Evolutionary conservation across 2,329 filamentous ascomycete species (phyloP).

Genomic region (Arthrobotrys conoides): DNA sequence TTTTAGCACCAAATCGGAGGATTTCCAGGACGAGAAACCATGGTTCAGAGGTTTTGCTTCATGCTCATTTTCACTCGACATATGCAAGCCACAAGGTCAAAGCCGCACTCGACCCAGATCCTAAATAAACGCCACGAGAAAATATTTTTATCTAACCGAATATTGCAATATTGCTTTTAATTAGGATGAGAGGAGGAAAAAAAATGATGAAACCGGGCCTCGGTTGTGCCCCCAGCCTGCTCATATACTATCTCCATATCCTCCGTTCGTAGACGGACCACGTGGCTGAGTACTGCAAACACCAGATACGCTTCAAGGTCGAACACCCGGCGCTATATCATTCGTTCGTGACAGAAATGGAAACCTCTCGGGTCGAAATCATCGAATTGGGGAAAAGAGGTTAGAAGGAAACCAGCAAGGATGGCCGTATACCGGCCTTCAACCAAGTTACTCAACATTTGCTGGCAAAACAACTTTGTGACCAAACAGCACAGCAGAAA

Average conservation of each 20-base stretch:
- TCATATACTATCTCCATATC: constrained; percentile 22
- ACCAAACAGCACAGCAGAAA: constrained; percentile 13
- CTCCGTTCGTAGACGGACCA: constrained; percentile 28
- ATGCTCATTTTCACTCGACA: constrained; percentile 16
- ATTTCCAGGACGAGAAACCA: constrained; percentile 18
- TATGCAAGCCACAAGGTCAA: constrained; percentile 34
- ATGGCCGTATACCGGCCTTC: constrained; percentile 7
- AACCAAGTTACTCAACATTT: constrained; percentile 3
- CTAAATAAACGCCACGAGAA: constrained; percentile 27
- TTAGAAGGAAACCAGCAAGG: constrained; percentile 11
- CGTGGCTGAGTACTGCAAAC: constrained; percentile 38
- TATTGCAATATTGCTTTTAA: constrained; percentile 2
- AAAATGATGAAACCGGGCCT: constrained; percentile 13
- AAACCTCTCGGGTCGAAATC: constrained; percentile 35
- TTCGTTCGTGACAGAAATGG: constrained; percentile 39
- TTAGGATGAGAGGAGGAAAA: not conserved
- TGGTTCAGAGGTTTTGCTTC: constrained; percentile 6
- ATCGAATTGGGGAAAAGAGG: constrained; percentile 29
- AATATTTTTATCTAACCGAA: constrained; percentile 4
- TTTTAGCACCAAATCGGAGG: constrained; percentile 26
- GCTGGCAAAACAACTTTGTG: constrained; percentile 4
- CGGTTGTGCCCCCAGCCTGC: constrained; percentile 27
- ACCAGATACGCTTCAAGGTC: constrained; percentile 38
- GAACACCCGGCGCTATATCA: constrained; percentile 43
- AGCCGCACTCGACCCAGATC: constrained; percentile 23